phyloP scores from a whole-genome alignment of 2,329 filamentous ascomycete species.

The Leptographium flavum region DNA sequence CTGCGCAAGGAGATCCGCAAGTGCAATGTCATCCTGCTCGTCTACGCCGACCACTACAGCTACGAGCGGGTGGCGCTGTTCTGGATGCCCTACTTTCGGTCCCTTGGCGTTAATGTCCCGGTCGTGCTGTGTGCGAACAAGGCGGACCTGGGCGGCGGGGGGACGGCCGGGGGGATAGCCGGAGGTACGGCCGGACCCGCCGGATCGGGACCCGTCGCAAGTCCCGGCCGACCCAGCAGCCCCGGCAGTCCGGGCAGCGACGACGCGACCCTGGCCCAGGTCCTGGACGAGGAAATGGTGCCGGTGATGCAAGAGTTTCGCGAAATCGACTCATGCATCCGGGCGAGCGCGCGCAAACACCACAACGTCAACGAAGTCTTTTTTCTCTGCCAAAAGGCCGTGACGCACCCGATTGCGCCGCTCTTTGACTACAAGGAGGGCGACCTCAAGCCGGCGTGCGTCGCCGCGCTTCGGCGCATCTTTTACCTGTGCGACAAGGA shows the following conservation, averaged over 20 bases:
- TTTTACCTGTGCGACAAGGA: conserved; percentile 97
- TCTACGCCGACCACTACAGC: conserved; percentile 98
- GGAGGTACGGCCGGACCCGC: neutral
- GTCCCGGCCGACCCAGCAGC: neutral
- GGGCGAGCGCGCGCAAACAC: conserved; percentile 82
- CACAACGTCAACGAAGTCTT: conserved; percentile 93
- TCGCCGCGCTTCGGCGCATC: conserved; percentile 73
- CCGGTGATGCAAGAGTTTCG: conserved; percentile 98
- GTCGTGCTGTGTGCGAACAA: conserved; percentile 97
- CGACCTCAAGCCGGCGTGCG: conserved; percentile 73
- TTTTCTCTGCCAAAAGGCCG: conserved; percentile 94
- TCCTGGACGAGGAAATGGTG: conserved; percentile 93
- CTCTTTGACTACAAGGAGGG: conserved; percentile 93
- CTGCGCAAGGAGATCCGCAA: conserved; percentile 91
- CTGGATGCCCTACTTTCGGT: conserved; percentile 97
- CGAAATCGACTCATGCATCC: conserved; percentile 95
- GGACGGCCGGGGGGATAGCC: neutral
- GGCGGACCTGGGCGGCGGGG: conserved; percentile 51
- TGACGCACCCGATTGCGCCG: conserved; percentile 91
- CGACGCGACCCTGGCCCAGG: conserved; percentile 63
- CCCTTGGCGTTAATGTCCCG: conserved; percentile 93
- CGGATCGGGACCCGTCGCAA: neutral
- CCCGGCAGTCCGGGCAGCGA: conserved; percentile 15
- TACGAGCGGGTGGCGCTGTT: conserved; percentile 95
- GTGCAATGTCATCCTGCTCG: conserved; percentile 89